Evolutionary conservation across 2,329 filamentous ascomycete genomes (phyloP).

Genomic region (Fusarium incarnatum): DNA sequence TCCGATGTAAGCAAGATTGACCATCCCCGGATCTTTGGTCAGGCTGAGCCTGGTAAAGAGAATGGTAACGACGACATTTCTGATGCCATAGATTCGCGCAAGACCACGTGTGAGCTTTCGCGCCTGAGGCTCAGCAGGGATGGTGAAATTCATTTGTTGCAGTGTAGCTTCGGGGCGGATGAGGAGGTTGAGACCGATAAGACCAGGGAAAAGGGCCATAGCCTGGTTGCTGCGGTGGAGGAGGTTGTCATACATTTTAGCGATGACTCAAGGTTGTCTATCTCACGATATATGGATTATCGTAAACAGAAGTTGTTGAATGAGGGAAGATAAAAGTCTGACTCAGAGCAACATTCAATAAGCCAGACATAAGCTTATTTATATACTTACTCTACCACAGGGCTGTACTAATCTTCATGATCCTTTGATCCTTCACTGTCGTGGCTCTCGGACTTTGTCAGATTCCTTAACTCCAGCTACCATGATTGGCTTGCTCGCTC

Average conservation of each 20-base stretch:
- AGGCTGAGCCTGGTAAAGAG: conserved; percentile 1
- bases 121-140: conserved; percentile 1
- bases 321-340: background rate
- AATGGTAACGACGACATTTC: conserved; percentile 8
- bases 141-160: background rate
- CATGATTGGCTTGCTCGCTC: background rate
- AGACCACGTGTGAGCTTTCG: background rate
- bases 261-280: background rate
- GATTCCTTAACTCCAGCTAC: background rate
- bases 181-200: conserved; percentile 19
- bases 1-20: conserved; percentile 1
- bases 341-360: background rate
- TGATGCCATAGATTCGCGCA: conserved; percentile 10
- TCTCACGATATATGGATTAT: too few relatives aligned
- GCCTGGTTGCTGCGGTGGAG: background rate
- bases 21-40: background rate
- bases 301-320: background rate
- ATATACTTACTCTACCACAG: background rate
- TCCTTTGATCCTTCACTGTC: background rate
- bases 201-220: background rate
- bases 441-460: background rate
- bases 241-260: background rate
- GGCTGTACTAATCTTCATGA: background rate
- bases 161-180: conserved; percentile 11
- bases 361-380: background rate